Base-by-base conservation (phyloP, 768 basidiomycete genomes). In the Kwoniella sp. region DNA sequence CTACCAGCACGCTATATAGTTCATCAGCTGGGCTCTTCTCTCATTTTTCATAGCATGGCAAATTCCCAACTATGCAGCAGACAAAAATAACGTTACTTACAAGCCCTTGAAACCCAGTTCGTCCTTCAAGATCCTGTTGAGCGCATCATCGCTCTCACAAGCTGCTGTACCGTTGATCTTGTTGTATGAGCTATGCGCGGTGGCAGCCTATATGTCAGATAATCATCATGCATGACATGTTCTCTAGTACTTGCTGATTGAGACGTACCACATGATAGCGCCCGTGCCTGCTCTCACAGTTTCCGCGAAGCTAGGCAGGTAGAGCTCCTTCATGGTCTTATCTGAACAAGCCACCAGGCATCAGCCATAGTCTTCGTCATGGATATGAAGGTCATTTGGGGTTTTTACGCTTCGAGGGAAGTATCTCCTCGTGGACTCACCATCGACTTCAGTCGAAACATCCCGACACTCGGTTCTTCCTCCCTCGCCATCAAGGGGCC, bases 291-390 rank as follows among this genome's bases (percentile, higher is more conserved):
- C 81, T 63, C 79, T 75, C 22, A 82, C 78, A 25, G 77, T 73
- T 62, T 81, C 81, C 4, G 78, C 81, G 59, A 82, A 82, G 31
- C 72, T 72, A 23, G 78, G 78, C 11, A 77, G 66, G 67, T 82
- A 82, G 11, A 81, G 66, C 72, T 82, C 82, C 56, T 80, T 80
- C 34, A 74, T 66, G 17, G 76, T 78, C 41, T 78, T 78, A 53
- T 81, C 80, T 72, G 72, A 66, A 59, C 50, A 66, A 37, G 65
- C 59, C 29, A 63, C 68, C 63, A 68, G 59, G n/a, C n/a, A n/a
- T n/a, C n/a, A n/a, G n/a, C n/a, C n/a, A n/a, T n/a, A n/a, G n/a
- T n/a, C n/a, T n/a, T n/a, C n/a, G n/a, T n/a, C n/a, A n/a, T n/a
- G n/a, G n/a, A n/a, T n/a, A n/a, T n/a, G n/a, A n/a, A n/a, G n/a